These are phyloP conservation scores for Penicillium sp. DNA, from an alignment of 2,329 filamentous ascomycete species.

Conservation along the genomic window DNA sequence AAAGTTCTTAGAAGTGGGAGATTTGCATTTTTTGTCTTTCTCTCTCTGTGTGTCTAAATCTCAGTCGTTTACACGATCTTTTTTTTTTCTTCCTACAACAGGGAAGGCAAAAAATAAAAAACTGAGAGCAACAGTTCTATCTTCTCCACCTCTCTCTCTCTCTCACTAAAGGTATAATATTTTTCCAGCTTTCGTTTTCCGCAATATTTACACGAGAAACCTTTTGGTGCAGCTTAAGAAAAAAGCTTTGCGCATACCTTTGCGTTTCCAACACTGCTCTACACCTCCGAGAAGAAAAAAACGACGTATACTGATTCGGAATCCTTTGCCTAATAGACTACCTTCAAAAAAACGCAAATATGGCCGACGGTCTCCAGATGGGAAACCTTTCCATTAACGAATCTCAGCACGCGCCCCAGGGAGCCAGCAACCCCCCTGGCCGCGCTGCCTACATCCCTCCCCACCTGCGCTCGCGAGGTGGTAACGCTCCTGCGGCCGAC, in stretches of 20 bases:
- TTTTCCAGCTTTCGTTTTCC: not conserved
- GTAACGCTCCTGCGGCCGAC: slow-evolving; percentile 41
- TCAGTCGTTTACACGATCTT: slow-evolving; percentile 23
- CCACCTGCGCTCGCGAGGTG: slow-evolving; percentile 55
- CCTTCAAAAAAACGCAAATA: slow-evolving; percentile 28
- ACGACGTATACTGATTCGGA: slow-evolving; percentile 11
- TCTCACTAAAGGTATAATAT: not conserved
- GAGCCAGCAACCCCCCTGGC: slow-evolving; percentile 44
- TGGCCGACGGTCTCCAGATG: slow-evolving; percentile 44
- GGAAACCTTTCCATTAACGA: slow-evolving; percentile 55
- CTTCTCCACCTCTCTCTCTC: slow-evolving; percentile 6
- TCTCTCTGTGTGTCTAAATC: slow-evolving; percentile 11
- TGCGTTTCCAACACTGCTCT: not conserved
- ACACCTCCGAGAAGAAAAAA: not conserved
- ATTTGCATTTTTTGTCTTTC: slow-evolving; percentile 29
- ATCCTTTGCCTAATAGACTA: not conserved
- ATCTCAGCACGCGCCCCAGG: slow-evolving; percentile 59
- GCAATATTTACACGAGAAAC: not conserved
- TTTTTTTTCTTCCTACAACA: slow-evolving; percentile 22
- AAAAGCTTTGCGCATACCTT: slow-evolving; percentile 13
- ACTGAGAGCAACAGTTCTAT: slow-evolving; percentile 8
- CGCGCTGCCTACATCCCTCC: slow-evolving; percentile 67
- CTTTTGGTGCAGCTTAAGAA: slow-evolving; percentile 2
- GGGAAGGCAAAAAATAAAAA: slow-evolving; percentile 22
- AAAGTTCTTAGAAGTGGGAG: slow-evolving; percentile 32